These are phyloP conservation scores for Thinopyrum elongatum DNA, from an alignment of 176 grass and related monocot species.

Conservation along the genomic window DNA sequence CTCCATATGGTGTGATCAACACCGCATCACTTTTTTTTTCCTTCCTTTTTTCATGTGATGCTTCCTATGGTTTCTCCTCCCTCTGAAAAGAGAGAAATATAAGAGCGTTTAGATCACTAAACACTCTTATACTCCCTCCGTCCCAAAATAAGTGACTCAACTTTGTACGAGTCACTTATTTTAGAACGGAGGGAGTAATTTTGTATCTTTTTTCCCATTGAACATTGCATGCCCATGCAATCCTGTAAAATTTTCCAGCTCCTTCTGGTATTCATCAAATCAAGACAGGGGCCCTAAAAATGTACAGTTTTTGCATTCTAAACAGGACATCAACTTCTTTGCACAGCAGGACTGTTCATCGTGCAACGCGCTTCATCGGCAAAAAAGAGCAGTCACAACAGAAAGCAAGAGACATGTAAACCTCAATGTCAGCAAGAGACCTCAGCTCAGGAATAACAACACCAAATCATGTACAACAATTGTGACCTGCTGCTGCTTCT, in stretches of 20 bases:
- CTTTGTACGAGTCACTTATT: too few relatives aligned
- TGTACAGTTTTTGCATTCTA: neutral
- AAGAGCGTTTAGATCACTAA: too few relatives aligned
- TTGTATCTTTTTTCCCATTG: neutral
- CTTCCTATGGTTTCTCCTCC: neutral
- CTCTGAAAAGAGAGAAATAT: too few relatives aligned
- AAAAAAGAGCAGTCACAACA: neutral
- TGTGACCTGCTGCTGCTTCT: conserved; percentile 26
- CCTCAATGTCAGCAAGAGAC: neutral
- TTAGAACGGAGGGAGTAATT: too few relatives aligned
- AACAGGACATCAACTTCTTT: neutral
- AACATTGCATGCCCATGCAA: neutral
- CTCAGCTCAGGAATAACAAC: neutral
- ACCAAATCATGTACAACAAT: conserved; percentile 41
- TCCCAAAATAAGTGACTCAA: too few relatives aligned
- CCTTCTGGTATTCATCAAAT: neutral
- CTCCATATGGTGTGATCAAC: neutral
- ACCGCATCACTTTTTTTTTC: neutral
- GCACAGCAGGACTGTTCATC: neutral
- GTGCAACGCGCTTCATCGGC: neutral
- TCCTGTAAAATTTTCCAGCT: neutral
- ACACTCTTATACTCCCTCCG: too few relatives aligned
- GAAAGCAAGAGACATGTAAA: neutral
- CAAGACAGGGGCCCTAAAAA: neutral
- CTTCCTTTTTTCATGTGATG: neutral